A percentile compares a stretch with the other conserved stretches of the same genome.
Evolutionary conservation across 2,329 filamentous ascomycete species (phyloP).

Genomic region (Anthostomella pinea): DNA sequence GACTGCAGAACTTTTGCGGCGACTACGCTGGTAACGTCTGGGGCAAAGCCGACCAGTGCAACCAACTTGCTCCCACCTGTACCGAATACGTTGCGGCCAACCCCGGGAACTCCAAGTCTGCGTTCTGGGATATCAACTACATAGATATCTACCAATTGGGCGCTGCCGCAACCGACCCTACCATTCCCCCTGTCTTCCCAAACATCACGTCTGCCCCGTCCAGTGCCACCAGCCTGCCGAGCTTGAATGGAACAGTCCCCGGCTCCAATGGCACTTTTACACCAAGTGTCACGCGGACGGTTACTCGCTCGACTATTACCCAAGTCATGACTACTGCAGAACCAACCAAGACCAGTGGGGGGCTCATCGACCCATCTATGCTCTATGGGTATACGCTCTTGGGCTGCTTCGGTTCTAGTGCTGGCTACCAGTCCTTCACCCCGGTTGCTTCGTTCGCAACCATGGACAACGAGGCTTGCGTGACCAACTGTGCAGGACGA

Average conservation of each 20-base stretch:
- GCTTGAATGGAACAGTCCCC: too few relatives aligned
- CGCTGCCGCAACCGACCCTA: conserved; percentile 7
- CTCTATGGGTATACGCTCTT: conserved; percentile 24
- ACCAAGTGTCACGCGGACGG: conserved; percentile 25
- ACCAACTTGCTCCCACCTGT: conserved; percentile 41
- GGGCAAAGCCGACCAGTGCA: conserved; percentile 38
- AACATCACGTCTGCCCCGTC: conserved; percentile 9
- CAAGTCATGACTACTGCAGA: conserved; percentile 15
- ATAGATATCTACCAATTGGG: conserved; percentile 44
- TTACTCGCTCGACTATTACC: conserved; percentile 23
- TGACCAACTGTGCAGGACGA: conserved; percentile 34
- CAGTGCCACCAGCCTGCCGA: conserved; percentile 6
- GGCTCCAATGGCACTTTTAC: conserved; percentile 4
- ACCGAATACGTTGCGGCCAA: conserved; percentile 45
- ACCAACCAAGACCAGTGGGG: conserved; percentile 16
- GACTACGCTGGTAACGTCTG: conserved; percentile 61
- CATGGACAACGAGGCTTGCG: conserved; percentile 42
- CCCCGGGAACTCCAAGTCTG: conserved; percentile 40
- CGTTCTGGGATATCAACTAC: conserved; percentile 54
- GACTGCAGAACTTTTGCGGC: conserved; percentile 76
- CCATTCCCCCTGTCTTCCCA: conserved; percentile 6
- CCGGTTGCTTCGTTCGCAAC: conserved; percentile 25
- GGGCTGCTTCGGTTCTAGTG: conserved; percentile 41
- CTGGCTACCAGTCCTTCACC: conserved; percentile 36
- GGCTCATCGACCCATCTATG: conserved; percentile 12